A percentile compares a stretch with the other conserved stretches of the same genome.
phyloP scores from a whole-genome alignment of 345 rosid genomes.

The Carallia brachiata region DNA sequence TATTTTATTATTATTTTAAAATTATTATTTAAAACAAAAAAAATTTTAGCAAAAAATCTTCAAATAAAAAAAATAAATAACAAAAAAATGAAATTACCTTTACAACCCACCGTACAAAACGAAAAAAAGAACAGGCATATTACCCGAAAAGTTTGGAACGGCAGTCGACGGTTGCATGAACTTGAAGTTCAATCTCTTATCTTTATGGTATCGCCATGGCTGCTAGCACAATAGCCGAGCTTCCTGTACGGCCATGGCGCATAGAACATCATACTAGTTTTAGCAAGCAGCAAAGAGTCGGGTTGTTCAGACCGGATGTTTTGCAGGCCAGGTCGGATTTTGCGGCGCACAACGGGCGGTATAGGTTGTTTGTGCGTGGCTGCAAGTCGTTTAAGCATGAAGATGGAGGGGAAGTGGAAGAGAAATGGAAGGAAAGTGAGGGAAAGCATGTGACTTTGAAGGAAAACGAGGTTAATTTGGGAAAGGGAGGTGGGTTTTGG shows the following conservation, averaged over 20 bases:
- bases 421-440: conserved; percentile 32
- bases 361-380: conserved; percentile 30
- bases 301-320: conserved; percentile 26
- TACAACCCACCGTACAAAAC: neutral
- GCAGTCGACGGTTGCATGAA: conserved; percentile 24
- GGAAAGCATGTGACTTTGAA: conserved; percentile 31
- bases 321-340: conserved; percentile 26
- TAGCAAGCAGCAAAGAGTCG: conserved; percentile 31
- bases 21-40: too few species aligned
- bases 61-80: neutral
- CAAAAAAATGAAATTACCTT: too few species aligned
- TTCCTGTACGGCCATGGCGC: conserved; percentile 48
- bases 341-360: conserved; percentile 16
- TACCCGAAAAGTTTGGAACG: neutral
- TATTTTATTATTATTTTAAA: too few species aligned
- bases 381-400: conserved; percentile 53
- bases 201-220: conserved; percentile 35
- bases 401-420: conserved; percentile 45
- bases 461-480: conserved; percentile 34
- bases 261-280: conserved; percentile 32
- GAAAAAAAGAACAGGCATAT: neutral
- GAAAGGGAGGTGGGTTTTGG: conserved; percentile 45
- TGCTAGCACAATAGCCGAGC: conserved; percentile 37
- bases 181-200: neutral
- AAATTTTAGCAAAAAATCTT: too few species aligned